phyloP scores from a whole-genome alignment of 305 asterid genomes.

The Rubia peregrina region DNA sequence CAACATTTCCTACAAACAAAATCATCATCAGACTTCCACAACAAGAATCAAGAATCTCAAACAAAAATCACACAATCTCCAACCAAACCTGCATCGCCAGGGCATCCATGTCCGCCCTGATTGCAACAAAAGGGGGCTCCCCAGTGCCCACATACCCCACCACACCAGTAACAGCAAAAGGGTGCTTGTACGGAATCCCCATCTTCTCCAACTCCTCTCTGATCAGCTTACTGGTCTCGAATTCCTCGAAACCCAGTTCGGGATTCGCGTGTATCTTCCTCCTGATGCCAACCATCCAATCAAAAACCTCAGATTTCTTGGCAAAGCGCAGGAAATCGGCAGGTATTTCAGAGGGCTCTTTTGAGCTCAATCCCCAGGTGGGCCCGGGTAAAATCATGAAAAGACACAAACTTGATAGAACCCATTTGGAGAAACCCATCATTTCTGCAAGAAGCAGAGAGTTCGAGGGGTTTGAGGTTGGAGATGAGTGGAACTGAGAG shows the following conservation, averaged over 20 bases:
- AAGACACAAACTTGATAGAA: constrained; percentile 27
- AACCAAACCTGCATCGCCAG: constrained; percentile 64
- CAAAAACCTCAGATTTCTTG: constrained; percentile 51
- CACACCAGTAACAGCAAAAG: constrained; percentile 80
- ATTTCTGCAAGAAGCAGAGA: not conserved
- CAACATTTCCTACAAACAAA: not conserved
- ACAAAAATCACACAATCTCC: not conserved
- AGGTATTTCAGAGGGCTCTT: constrained; percentile 49
- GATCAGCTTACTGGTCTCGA: constrained; percentile 87
- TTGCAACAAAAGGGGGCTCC: constrained; percentile 82
- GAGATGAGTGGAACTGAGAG: not conserved
- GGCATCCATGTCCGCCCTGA: constrained; percentile 98
- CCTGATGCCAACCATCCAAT: constrained; percentile 77
- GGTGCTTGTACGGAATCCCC: constrained; percentile 69
- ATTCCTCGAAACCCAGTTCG: constrained; percentile 82
- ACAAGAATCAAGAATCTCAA: not conserved
- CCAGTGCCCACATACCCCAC: constrained; percentile 80
- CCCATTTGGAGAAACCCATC: constrained; percentile 27
- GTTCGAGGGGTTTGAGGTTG: not conserved
- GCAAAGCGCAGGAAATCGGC: constrained; percentile 50
- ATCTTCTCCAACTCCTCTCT: constrained; percentile 73
- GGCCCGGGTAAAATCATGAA: constrained; percentile 16
- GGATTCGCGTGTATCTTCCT: constrained; percentile 89
- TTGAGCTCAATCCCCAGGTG: constrained; percentile 16
- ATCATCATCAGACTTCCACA: not conserved